Base-by-base conservation (phyloP, 179 eudicot genomes). In the Spinacia oleracea region DNA sequence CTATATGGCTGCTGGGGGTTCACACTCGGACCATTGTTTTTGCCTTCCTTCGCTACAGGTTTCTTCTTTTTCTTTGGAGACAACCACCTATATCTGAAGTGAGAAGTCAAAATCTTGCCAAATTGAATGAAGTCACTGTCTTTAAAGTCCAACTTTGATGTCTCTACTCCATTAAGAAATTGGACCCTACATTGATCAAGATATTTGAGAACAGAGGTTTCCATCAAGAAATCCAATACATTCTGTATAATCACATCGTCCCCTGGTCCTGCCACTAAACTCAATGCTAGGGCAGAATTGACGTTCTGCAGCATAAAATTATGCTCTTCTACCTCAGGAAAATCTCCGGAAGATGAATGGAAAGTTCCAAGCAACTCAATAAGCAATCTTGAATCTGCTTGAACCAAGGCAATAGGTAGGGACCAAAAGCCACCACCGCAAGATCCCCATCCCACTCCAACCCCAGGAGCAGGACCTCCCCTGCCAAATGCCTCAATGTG, bases 381-480 rank as follows among this genome's bases (percentile, higher is more conserved):
- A 23, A 93, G 77, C 66, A 95, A 80, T 78, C 85, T 84, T 58
- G 91, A 91, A 82, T 92, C 95, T 78, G 86, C 80, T 83, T 87
- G 92, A 79, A 81, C 87, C 87, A 88, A 83, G 29, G 89, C 79
- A 75, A 85, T 75, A 40, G 81, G 74, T 48, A 78, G 74, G 66
- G 97, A 92, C 97, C 97, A 93, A 81, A 86, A 89, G 43, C 97
- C 98, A 29, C 97, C 98, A 78, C 90, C 90, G 74, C 78, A 69
- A 18, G 90, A 85, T 73, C 98, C 98, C 97, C 98, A 93, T n/a
- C 98, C 98, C 74, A 87, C 81, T 60, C 98, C 98, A 69, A 88
- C 88, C 35, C 98, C 98, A 50, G 98, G 98, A 71, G 97, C 92
- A 38, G 97, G 97, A 46, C 98, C 98, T 63, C 97, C 98, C 81